Base-by-base conservation (phyloP, 139 green algal species). In the Dunaliella primolecta region DNA sequence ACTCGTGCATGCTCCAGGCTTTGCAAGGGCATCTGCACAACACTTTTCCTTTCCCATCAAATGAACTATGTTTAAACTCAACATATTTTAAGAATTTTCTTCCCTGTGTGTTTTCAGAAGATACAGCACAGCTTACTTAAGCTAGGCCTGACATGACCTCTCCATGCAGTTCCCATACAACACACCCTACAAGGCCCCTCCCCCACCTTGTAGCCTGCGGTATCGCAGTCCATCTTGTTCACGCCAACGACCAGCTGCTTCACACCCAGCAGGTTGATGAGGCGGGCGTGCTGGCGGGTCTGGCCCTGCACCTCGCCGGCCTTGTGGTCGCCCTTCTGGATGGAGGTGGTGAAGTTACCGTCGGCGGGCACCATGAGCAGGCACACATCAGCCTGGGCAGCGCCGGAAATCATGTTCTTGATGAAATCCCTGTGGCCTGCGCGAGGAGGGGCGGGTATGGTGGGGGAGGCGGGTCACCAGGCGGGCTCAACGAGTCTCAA, bases 381-480 rank as follows among this genome's bases (percentile, higher is more conserved):
- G 93, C 95, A 93, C 91, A 97, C 93, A 88, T 97, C 94, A 81
- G 96, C 96, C 95, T 99, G 96, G 85, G 92, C 92, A 86, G 96
- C 95, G 85, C 97, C 97, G 81, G 97, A 98, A 92, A 99, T 99
- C 97, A 99, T 99, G 95, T 99, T 99, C 96, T 99, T 99, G 92
- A 99, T 99, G 94, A 99, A 99, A 91, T 99, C 97, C 74, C 97
- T 89, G 91, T 99, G 97, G 86, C 97, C 95, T 94, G 89, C 0
- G 36, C 0, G 30, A 55, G n/a, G 2, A 83, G 27, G 30, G 75
- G 36, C n/a, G n/a, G n/a, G n/a, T n/a, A n/a, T n/a, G n/a, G 29
- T 25, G 11, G 75, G 75, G 24, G 38, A 11, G 33, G 75, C 7
- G 75, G 15, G 32, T 81, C 75, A 81, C 21, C 32, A 81, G n/a